A percentile compares a stretch with the other conserved stretches of the same genome.
These are phyloP conservation scores for Lentinula novae-zelandiae DNA, from an alignment of 1,284 basidiomycete genomes.

Conservation along the genomic window DNA sequence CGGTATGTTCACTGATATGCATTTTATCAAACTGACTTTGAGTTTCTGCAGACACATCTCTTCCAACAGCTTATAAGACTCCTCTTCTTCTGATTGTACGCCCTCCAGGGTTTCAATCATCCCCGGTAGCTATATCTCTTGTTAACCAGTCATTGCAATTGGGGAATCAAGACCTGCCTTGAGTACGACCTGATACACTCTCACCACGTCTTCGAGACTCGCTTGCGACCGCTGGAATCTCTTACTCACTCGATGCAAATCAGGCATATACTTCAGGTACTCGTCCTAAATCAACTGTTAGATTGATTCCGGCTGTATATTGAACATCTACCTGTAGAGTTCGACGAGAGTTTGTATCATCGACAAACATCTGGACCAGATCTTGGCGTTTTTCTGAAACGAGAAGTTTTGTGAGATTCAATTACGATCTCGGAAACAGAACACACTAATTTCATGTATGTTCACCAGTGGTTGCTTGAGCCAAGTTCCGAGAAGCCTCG, in stretches of 20 bases:
- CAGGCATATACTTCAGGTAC: conserved; percentile 88
- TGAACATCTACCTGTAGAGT: conserved; percentile 62
- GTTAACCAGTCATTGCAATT: background rate
- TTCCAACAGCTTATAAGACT: conserved; percentile 54
- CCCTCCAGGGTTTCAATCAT: conserved; percentile 63
- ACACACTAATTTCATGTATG: conserved; percentile 86
- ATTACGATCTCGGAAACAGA: background rate
- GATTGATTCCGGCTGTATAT: background rate
- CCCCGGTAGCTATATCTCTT: conserved; percentile 60
- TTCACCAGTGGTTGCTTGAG: conserved; percentile 96
- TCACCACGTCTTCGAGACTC: conserved; percentile 91
- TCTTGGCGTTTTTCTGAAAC: conserved; percentile 74
- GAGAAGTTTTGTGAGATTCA: background rate
- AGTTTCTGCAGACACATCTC: conserved; percentile 65
- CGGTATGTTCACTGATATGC: background rate
- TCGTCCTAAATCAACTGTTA: conserved; percentile 58
- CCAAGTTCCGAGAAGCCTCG: conserved; percentile 90
- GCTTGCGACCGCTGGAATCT: conserved; percentile 86
- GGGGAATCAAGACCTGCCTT: conserved; percentile 28
- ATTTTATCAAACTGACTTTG: conserved; percentile 39
- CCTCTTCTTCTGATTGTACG: conserved; percentile 45
- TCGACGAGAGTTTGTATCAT: conserved; percentile 72
- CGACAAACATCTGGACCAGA: conserved; percentile 84
- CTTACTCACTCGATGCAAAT: conserved; percentile 91
- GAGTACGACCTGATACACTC: conserved; percentile 88